Evolutionary conservation across 768 basidiomycete genomes (phyloP), one percentile per base, ranked within the genome.

Genomic region (Ephemerocybe angulata): DNA sequence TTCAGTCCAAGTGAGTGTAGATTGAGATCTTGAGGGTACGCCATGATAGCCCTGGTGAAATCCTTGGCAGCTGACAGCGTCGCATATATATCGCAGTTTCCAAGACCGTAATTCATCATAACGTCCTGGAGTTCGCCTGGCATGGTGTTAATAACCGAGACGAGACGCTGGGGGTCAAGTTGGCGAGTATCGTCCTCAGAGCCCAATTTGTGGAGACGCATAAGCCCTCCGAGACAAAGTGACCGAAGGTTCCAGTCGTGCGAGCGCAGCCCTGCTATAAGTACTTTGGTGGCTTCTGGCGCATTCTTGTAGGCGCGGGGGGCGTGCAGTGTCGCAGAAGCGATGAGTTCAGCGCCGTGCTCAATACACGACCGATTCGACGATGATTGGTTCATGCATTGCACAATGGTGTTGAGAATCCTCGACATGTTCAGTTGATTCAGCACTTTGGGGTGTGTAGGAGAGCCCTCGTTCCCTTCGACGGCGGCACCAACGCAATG

Each of bases 251-350:
- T 71, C 67, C 84, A 76, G 63, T 86, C 83, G 28, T 71, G 69
- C 66, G 79, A 79, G 40, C 83, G 77, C 30, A 86, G 65, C 22
- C 77, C 77, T 0, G 84, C 79, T 19, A 84, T 77, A 13, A 87
- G 70, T 50, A 83, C 76, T n/a, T 72, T 70, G 15, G 77, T 65
- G 50, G 79, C 67, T 1, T 73, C 63, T 1, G 78, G 76, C 27
- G 74, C 72, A 0, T 70, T 68, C 52, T 76, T 69, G 65, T 75
- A 81, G 0, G 78, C 73, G 24, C 71, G 64, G 17, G 76, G 62
- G 46, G 74, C 79, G 54, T 83, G 73, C 15, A 77, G 62, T 0
- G 78, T 76, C 21, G 76, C 68, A 17, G 66, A 68, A 0, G 76
- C 62, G 15, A 35, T 35, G 33, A 35, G 8, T 35, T 35, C 33